A percentile compares a stretch with the other conserved stretches of the same genome.
phyloP scores from a whole-genome alignment of 2,329 filamentous ascomycete species.

The Alternaria hordeiaustralica region DNA sequence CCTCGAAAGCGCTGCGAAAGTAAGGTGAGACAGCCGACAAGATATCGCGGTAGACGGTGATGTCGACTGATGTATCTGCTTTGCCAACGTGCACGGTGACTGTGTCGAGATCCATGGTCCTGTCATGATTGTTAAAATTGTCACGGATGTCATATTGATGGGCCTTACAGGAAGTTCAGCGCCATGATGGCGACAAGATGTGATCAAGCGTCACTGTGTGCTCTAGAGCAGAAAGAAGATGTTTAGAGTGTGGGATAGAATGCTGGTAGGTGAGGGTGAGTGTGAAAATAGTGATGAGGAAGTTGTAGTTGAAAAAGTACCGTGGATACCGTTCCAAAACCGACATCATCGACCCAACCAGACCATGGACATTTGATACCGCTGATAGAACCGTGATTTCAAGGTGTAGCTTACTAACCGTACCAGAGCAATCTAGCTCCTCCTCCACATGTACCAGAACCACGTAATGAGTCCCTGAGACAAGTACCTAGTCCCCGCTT shows the following conservation, averaged over 20 bases:
- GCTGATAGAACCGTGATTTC: too few species aligned
- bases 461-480: too few species aligned
- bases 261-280: neutral
- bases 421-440: too few species aligned
- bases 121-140: neutral
- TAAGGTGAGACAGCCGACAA: neutral
- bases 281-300: too few species aligned
- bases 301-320: too few species aligned
- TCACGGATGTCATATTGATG: neutral
- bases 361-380: too few species aligned
- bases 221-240: accelerated
- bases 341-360: too few species aligned
- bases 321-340: too few species aligned
- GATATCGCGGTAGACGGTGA: neutral
- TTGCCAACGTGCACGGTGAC: neutral
- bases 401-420: too few species aligned
- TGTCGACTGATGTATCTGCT: neutral
- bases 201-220: neutral
- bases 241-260: accelerated
- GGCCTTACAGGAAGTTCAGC: neutral
- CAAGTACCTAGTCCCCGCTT: too few species aligned
- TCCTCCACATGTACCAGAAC: too few species aligned
- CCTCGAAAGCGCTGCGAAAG: neutral
- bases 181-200: accelerated
- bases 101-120: neutral